Evolutionary conservation across 306 rosid species (phyloP).

Genomic region (Cucumis hystrix): DNA sequence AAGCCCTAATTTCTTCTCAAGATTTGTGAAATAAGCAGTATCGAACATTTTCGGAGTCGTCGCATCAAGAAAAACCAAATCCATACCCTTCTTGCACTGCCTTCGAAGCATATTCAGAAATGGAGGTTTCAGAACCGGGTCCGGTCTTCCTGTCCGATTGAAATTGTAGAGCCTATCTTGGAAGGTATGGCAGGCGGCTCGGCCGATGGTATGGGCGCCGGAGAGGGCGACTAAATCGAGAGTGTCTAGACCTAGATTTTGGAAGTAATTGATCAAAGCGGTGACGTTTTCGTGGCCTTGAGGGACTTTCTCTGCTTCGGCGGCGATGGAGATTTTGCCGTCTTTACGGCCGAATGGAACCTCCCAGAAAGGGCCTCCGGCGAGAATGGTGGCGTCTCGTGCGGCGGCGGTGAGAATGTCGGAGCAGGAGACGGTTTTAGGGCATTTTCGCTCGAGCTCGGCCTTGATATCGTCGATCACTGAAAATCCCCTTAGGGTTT

Average conservation of each 20-base stretch:
- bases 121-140: conserved; percentile 35
- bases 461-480: conserved; percentile 59
- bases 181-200: conserved; percentile 41
- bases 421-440: conserved; percentile 69
- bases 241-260: conserved; percentile 34
- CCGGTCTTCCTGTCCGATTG: conserved; percentile 47
- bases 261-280: conserved; percentile 28
- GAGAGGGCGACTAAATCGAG: conserved; percentile 83
- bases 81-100: conserved; percentile 30
- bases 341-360: conserved; percentile 74
- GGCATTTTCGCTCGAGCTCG: conserved; percentile 55
- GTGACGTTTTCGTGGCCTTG: conserved; percentile 76
- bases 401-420: conserved; percentile 79
- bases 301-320: conserved; percentile 61
- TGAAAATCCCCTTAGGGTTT: conserved; percentile 52
- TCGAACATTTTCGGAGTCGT: conserved; percentile 65
- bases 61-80: conserved; percentile 46
- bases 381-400: conserved; percentile 70
- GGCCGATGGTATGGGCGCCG: conserved; percentile 76
- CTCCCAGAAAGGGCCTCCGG: conserved; percentile 93
- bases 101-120: conserved; percentile 38
- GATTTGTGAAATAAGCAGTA: conserved; percentile 45
- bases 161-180: conserved; percentile 41
- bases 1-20: conserved; percentile 52
- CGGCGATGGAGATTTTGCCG: conserved; percentile 41